These are phyloP conservation scores for Balakata baccata DNA, from an alignment of 345 rosid genomes.

Conservation along the genomic window DNA sequence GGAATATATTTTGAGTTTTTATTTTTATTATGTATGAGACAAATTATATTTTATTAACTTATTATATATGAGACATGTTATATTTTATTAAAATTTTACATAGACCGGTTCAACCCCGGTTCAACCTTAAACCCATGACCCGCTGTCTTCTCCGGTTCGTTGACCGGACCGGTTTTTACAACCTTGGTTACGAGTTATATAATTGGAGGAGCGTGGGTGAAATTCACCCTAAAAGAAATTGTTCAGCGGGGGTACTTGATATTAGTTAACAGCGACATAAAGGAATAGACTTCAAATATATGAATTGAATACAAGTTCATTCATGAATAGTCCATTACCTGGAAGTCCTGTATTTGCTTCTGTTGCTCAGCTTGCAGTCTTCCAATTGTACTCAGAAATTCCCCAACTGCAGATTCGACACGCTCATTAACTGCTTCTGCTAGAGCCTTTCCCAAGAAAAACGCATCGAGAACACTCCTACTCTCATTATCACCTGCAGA, in stretches of 20 bases:
- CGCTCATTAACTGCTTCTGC: conserved; percentile 86
- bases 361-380: conserved; percentile 89
- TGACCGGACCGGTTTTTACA: too few species aligned
- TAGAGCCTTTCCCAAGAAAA: conserved; percentile 90
- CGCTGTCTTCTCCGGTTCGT: too few species aligned
- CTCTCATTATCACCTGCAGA: conserved; percentile 65
- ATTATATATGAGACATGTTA: too few species aligned
- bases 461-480: conserved; percentile 69
- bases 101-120: too few species aligned
- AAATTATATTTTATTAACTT: too few species aligned
- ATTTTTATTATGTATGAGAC: too few species aligned
- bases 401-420: conserved; percentile 75
- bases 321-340: conserved; percentile 39
- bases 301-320: not conserved
- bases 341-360: conserved; percentile 81
- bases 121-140: too few species aligned
- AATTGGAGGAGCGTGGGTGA: too few species aligned
- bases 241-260: not conserved
- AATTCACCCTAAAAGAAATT: too few species aligned
- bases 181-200: too few species aligned
- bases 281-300: not conserved
- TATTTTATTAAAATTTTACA: too few species aligned
- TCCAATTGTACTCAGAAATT: conserved; percentile 64
- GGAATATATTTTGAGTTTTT: too few species aligned
- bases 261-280: not conserved